Evolutionary conservation across 371 early-diverging fungal genomes (phyloP).

Genomic region (Phascolomyces articulosus): DNA sequence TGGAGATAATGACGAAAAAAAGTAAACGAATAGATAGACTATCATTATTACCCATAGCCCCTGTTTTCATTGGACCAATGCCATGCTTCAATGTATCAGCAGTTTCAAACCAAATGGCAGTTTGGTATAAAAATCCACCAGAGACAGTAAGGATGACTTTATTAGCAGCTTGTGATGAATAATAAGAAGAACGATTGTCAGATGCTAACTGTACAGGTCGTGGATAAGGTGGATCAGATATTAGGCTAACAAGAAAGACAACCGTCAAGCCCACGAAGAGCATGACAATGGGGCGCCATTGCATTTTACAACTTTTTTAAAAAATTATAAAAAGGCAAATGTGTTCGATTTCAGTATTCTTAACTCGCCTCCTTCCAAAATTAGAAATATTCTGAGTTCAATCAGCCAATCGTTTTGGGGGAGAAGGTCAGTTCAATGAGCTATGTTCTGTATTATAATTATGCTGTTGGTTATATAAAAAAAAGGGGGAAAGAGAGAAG

Average conservation of each 20-base stretch:
- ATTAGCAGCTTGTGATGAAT: constrained; percentile 16
- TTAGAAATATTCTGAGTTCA: too few relatives aligned
- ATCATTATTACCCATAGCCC: constrained; percentile 13
- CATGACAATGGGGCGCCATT: constrained; percentile 47
- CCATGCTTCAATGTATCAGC: constrained; percentile 10
- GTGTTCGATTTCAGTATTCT: too few relatives aligned
- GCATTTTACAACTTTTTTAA: constrained; percentile 25
- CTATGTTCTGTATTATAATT: too few relatives aligned
- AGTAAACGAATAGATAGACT: too few relatives aligned
- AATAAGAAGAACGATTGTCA: not conserved
- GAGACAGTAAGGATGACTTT: constrained; percentile 26
- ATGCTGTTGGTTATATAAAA: too few relatives aligned
- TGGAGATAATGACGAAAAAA: too few relatives aligned
- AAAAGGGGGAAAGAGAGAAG: too few relatives aligned
- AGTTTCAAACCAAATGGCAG: constrained; percentile 27
- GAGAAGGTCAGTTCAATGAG: too few relatives aligned
- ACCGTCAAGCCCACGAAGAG: constrained; percentile 34
- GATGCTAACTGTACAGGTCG: constrained; percentile 33
- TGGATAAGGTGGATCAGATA: constrained; percentile 43
- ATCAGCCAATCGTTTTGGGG: too few relatives aligned
- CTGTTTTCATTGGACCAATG: constrained; percentile 23
- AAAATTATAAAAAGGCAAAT: too few relatives aligned
- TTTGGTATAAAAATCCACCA: constrained; percentile 33
- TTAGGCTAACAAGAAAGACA: constrained; percentile 37
- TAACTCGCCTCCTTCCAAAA: too few relatives aligned